phyloP scores from a whole-genome alignment of 805 yeast species.

The Ogataea naganishii region DNA sequence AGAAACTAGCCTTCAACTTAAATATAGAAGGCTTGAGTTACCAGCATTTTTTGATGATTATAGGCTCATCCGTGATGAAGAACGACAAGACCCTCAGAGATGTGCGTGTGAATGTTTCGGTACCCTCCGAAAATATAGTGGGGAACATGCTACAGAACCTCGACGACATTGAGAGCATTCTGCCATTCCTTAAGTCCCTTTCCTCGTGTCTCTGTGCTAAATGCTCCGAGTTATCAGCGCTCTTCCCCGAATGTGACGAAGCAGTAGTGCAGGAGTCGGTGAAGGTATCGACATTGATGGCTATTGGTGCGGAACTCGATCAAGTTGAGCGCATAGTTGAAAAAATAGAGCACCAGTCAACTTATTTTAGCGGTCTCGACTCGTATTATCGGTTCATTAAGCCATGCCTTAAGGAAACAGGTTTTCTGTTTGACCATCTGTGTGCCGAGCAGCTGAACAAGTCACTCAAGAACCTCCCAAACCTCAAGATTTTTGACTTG shows the following conservation, averaged over 20 bases:
- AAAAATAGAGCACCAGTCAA: conserved; percentile 3
- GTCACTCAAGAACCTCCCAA: conserved; percentile 11
- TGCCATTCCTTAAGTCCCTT: conserved; percentile 20
- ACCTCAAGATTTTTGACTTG: conserved; percentile 18
- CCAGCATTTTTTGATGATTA: conserved; percentile 23
- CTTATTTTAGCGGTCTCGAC: conserved; percentile 7
- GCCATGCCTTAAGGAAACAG: conserved; percentile 6
- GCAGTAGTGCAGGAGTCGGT: conserved; percentile 15
- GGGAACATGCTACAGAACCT: conserved; percentile 19
- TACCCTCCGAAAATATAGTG: conserved; percentile 22
- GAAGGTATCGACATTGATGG: conserved; percentile 21
- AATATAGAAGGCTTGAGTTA: conserved; percentile 19
- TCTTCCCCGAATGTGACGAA: conserved; percentile 2
- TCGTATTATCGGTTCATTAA: conserved; percentile 11
- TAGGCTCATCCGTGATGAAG: conserved; percentile 21
- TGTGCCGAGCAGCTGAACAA: conserved; percentile 15
- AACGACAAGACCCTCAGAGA: conserved; percentile 15
- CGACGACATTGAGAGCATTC: conserved; percentile 19
- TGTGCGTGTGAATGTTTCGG: conserved; percentile 16
- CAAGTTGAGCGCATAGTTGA: conserved; percentile 8
- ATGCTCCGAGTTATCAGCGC: conserved; percentile 10
- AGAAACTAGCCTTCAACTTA: conserved; percentile 15
- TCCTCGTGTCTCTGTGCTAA: conserved; percentile 15
- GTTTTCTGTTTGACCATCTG: conserved; percentile 23
- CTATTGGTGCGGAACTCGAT: conserved; percentile 24